A percentile compares a stretch with the other conserved stretches of the same genome.
These are phyloP conservation scores for Hirschioporus abietinus DNA, from an alignment of 768 basidiomycete species.

Conservation along the genomic window DNA sequence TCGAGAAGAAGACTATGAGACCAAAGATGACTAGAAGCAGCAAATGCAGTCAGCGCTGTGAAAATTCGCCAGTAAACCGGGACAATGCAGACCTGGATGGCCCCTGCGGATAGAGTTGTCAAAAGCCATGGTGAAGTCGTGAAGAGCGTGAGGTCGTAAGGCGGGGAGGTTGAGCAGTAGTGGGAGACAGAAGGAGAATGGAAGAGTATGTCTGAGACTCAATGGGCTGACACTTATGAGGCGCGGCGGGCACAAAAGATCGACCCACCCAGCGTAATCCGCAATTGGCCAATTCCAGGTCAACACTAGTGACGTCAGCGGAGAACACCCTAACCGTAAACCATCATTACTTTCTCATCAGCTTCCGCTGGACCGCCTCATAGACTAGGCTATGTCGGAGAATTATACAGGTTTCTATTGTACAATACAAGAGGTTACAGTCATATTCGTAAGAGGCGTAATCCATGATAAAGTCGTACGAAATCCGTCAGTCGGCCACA, in stretches of 20 bases:
- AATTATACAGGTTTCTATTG: neutral
- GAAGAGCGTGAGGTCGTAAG: neutral
- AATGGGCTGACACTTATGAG: neutral
- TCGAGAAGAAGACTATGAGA: slow-evolving; percentile 52
- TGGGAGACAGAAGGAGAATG: neutral
- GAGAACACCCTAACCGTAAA: neutral
- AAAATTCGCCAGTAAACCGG: neutral
- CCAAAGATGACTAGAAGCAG: slow-evolving; percentile 41
- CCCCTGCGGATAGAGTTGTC: slow-evolving; percentile 43
- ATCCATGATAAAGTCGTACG: neutral
- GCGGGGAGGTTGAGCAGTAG: neutral
- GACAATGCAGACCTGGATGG: slow-evolving; percentile 51
- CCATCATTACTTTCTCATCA: neutral
- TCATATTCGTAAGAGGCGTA: neutral
- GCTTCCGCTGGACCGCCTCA: neutral
- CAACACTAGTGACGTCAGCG: neutral
- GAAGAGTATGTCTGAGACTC: neutral
- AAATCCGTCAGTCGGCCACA: neutral
- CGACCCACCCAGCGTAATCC: neutral
- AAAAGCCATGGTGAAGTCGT: slow-evolving; percentile 25
- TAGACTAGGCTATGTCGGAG: too few relatives aligned
- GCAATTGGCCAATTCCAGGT: neutral
- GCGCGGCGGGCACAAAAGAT: neutral
- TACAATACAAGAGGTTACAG: neutral
- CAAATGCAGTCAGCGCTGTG: slow-evolving; percentile 5